A percentile compares a stretch with the other conserved stretches of the same genome.
Evolutionary conservation across 2,329 filamentous ascomycete species (phyloP).

Genomic region (Cercospora zeae-maydis): DNA sequence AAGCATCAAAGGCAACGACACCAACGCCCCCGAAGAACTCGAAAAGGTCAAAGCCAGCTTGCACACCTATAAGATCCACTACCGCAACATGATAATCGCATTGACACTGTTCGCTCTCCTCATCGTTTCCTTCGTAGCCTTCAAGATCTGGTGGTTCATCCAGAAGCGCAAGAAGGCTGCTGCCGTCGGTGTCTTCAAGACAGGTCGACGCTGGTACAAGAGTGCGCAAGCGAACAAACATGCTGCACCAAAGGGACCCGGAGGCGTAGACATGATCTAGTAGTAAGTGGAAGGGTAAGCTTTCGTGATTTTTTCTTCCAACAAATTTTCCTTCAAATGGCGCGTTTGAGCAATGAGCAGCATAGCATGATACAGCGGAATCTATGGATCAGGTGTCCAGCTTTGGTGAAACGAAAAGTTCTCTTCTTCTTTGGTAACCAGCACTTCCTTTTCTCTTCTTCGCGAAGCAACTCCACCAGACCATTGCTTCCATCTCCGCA

Average conservation of each 20-base stretch:
- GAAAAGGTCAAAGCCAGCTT: conserved; percentile 3
- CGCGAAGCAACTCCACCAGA: not conserved
- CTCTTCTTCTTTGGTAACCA: not conserved
- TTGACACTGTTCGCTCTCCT: conserved; percentile 7
- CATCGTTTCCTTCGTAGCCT: conserved; percentile 3
- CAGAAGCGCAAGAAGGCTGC: conserved; percentile 1
- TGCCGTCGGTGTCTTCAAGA: not conserved
- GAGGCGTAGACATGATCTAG: not conserved
- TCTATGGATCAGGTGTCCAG: not conserved
- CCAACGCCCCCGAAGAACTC: not conserved
- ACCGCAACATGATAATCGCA: conserved; percentile 9
- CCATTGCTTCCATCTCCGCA: not conserved
- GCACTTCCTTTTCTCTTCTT: not conserved
- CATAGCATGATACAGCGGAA: not conserved
- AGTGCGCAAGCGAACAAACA: not conserved
- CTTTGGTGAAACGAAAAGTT: not conserved
- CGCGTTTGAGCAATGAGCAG: not conserved
- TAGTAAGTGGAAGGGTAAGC: not conserved
- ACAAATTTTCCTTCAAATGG: not conserved
- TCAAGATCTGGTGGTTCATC: conserved; percentile 10
- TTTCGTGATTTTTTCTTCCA: not conserved
- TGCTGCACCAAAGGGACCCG: not conserved
- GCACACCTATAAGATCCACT: conserved; percentile 6
- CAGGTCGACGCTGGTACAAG: not conserved
- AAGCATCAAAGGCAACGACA: conserved; percentile 1